Percentiles rank a stretch among this genome's conserved stretches.
phyloP scores from a whole-genome alignment of 495 filamentous ascomycete species.

The Cercophora samala region DNA sequence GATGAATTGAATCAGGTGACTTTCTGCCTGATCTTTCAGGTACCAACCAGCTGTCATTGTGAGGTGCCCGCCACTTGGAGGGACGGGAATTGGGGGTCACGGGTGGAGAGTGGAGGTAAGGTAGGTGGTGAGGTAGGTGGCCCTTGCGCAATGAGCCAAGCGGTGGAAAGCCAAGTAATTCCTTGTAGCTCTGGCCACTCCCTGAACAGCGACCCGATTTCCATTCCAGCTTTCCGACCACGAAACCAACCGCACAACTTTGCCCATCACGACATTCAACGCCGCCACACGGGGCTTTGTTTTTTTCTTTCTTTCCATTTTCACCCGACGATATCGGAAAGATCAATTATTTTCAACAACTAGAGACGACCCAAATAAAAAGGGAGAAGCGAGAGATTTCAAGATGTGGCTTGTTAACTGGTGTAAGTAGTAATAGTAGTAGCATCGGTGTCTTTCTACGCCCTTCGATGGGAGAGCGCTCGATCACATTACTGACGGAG shows the following conservation, averaged over 20 bases:
- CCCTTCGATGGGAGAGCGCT: conserved; percentile 1
- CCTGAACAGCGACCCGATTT: neutral
- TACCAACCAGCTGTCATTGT: conserved; percentile 3
- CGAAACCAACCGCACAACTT: neutral
- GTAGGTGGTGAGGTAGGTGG: neutral
- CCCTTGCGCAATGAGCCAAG: neutral
- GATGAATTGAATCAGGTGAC: conserved; percentile 12
- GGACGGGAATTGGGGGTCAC: no score
- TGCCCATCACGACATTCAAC: no score
- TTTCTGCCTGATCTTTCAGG: conserved; percentile 13
- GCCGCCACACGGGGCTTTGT: no score
- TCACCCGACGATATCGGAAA: no score
- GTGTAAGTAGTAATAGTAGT: no score
- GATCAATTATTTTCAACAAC: no score
- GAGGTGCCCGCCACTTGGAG: no score
- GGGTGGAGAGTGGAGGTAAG: no score
- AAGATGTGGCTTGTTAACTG: conserved; percentile 96
- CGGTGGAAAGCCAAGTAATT: conserved; percentile 4
- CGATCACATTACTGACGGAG: no score
- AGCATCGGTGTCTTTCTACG: no score
- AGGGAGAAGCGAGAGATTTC: conserved; percentile 21
- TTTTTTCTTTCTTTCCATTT: no score
- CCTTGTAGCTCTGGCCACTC: neutral
- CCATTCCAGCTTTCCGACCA: neutral
- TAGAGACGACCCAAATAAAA: neutral